Conservation (phyloP, 176 grass and related monocot genomes). For the Hordeum vulgare region MorexV3_pseudomolecules_assembly NC_058521.1:3325320-3325819, state of each 20-base stretch:
- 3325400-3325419: slow-evolving; percentile 87
- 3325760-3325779: too few relatives aligned
- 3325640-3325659: too few relatives aligned
- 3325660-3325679: too few relatives aligned
- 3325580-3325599: slow-evolving; percentile 91
- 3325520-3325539: slow-evolving; percentile 80
- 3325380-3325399: slow-evolving; percentile 88
- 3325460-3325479: slow-evolving; percentile 93
- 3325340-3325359: slow-evolving; percentile 58
- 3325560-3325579: slow-evolving; percentile 79
- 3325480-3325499: slow-evolving; percentile 87
- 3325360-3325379: slow-evolving; percentile 78
- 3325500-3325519: slow-evolving; percentile 73
- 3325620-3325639: too few relatives aligned
- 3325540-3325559: slow-evolving; percentile 93
- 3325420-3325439: slow-evolving; percentile 25
- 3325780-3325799: too few relatives aligned
- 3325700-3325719: too few relatives aligned
- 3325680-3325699: too few relatives aligned
- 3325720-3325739: too few relatives aligned
- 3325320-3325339: slow-evolving; percentile 93
- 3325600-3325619: too few relatives aligned
- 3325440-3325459: slow-evolving; percentile 82
- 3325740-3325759: too few relatives aligned
- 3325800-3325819: too few relatives aligned